These are phyloP conservation scores for Flaveria floridana DNA, from an alignment of 140 eudicot genomes.

Conservation along the genomic window DNA sequence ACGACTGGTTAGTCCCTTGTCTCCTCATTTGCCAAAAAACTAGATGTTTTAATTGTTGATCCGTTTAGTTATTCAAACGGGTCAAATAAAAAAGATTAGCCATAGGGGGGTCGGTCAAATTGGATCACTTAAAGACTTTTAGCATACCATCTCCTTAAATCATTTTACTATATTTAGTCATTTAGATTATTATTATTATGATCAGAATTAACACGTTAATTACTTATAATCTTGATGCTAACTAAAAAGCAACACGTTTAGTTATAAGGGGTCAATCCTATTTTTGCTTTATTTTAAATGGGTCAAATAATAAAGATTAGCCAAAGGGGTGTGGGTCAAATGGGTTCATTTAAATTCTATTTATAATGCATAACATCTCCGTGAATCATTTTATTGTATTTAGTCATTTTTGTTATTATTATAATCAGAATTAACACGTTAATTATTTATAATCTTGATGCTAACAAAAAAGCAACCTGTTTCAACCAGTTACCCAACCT, in stretches of 20 bases:
- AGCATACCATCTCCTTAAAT: background rate
- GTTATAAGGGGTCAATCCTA: background rate
- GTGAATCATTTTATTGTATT: no score
- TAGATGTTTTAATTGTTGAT: background rate
- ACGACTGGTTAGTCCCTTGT: constrained; percentile 15
- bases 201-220: background rate
- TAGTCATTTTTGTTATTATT: no score
- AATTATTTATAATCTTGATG: background rate
- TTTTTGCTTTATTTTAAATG: background rate
- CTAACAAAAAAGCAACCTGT: background rate
- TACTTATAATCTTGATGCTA: background rate
- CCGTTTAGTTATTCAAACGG: background rate
- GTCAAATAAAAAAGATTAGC: background rate
- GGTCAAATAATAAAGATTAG: background rate
- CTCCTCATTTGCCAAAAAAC: background rate
- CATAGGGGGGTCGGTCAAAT: background rate
- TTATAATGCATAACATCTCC: background rate
- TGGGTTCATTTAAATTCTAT: background rate
- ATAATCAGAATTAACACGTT: background rate
- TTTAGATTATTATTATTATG: background rate
- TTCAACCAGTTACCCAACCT: background rate
- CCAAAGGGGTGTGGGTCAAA: background rate
- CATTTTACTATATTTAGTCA: no score
- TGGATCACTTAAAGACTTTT: background rate
- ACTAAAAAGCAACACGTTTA: background rate